These are phyloP conservation scores for Puya raimondii DNA, from an alignment of 176 grass and related monocot species.

Conservation along the genomic window DNA sequence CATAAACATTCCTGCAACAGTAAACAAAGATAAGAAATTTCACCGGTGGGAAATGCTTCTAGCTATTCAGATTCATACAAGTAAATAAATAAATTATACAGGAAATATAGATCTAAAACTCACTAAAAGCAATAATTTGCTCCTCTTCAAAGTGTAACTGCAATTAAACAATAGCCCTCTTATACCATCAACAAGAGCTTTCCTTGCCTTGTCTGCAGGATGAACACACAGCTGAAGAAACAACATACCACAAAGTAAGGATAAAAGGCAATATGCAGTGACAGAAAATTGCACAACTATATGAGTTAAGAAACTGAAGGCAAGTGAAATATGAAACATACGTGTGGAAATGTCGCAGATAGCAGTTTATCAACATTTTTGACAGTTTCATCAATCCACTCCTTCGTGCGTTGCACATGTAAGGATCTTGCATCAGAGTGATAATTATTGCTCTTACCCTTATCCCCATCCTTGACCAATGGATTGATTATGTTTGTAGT, in stretches of 20 bases:
- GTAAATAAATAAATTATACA: conserved; percentile 1
- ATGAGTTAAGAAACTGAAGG: not conserved
- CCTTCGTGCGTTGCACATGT: conserved; percentile 55
- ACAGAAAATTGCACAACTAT: not conserved
- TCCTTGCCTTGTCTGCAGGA: conserved; percentile 84
- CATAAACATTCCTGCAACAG: conserved; percentile 79
- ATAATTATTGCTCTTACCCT: conserved; percentile 17
- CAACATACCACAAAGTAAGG: not conserved
- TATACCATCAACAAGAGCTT: conserved; percentile 53
- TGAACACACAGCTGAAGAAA: conserved; percentile 67
- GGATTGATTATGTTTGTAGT: conserved; percentile 8
- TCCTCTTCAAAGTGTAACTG: conserved; percentile 39
- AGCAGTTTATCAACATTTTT: conserved; percentile 85
- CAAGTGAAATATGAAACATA: conserved; percentile 23
- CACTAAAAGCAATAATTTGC: conserved; percentile 85
- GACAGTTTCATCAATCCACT: conserved; percentile 72
- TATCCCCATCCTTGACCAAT: conserved; percentile 7
- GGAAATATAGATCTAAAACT: conserved; percentile 2
- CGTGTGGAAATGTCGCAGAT: conserved; percentile 64
- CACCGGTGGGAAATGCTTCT: not conserved
- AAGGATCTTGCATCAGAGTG: conserved; percentile 34
- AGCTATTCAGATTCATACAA: conserved; percentile 12
- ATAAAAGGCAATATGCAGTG: not conserved
- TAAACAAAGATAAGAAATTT: conserved; percentile 27
- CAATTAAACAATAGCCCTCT: conserved; percentile 66